phyloP scores from a whole-genome alignment of 2,329 filamentous ascomycete species.

The Trichophyton benhamiae region DNA sequence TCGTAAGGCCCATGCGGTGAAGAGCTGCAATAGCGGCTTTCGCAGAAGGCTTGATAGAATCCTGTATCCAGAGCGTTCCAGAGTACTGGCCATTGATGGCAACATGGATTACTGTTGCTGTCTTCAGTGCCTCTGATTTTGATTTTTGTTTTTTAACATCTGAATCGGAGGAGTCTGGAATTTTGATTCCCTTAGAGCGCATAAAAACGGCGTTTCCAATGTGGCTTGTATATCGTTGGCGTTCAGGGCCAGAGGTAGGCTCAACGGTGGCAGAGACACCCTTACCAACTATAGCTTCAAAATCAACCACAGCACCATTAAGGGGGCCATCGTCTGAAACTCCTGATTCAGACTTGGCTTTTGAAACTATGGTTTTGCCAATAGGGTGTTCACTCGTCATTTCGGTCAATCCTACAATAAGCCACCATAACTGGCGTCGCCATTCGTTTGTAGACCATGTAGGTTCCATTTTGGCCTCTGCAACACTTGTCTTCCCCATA shows the following conservation, averaged over 20 bases:
- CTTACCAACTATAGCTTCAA: slow-evolving; percentile 69
- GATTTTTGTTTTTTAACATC: slow-evolving; percentile 25
- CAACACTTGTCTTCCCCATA: slow-evolving; percentile 88
- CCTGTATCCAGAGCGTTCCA: slow-evolving; percentile 71
- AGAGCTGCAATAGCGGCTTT: slow-evolving; percentile 69
- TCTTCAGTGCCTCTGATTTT: slow-evolving; percentile 39
- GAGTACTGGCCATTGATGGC: slow-evolving; percentile 73
- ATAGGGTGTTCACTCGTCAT: slow-evolving; percentile 93
- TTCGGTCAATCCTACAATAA: slow-evolving; percentile 87
- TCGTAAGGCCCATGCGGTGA: slow-evolving; percentile 70
- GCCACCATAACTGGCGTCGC: slow-evolving; percentile 77
- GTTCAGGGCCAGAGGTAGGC: slow-evolving; percentile 55
- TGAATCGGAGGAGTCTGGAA: slow-evolving; percentile 32
- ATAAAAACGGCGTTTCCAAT: slow-evolving; percentile 75
- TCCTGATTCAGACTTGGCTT: slow-evolving; percentile 63
- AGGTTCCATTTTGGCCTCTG: slow-evolving; percentile 53
- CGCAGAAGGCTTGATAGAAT: slow-evolving; percentile 83
- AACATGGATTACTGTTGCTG: slow-evolving; percentile 82
- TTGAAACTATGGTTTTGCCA: slow-evolving; percentile 69
- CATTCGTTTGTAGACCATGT: slow-evolving; percentile 58
- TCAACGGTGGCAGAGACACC: slow-evolving; percentile 75
- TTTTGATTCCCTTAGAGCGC: slow-evolving; percentile 50
- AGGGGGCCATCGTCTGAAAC: slow-evolving; percentile 60
- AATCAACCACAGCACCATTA: slow-evolving; percentile 74
- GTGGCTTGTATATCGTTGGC: slow-evolving; percentile 62